Conservation (phyloP, 2,329 filamentous ascomycete species). For the Fusarium dimerum region DNA sequence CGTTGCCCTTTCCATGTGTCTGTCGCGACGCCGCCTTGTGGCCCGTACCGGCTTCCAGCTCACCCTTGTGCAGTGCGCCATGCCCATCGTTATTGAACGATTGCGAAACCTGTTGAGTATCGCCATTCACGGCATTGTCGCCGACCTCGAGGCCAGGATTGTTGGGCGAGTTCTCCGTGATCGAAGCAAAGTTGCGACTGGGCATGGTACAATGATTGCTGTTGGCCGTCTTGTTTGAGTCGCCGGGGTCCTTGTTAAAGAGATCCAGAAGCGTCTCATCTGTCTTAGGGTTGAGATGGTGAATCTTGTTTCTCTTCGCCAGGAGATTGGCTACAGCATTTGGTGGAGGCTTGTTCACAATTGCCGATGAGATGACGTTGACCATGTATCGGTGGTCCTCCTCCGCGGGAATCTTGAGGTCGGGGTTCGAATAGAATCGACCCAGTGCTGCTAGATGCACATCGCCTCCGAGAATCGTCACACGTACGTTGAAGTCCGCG, state of each 20-base stretch:
- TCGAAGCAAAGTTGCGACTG: constrained; percentile 88
- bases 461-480: constrained; percentile 92
- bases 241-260: constrained; percentile 86
- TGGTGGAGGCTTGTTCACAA: constrained; percentile 92
- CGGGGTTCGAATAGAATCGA: constrained; percentile 90
- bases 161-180: constrained; percentile 81
- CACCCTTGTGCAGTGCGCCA: constrained; percentile 71
- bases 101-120: constrained; percentile 16
- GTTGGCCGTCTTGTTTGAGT: constrained; percentile 67
- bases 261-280: constrained; percentile 94
- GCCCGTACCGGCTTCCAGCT: constrained; percentile 73
- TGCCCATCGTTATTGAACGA: constrained; percentile 64
- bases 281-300: constrained; percentile 69
- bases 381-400: constrained; percentile 92
- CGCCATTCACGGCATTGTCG: constrained; percentile 22
- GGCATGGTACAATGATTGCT: constrained; percentile 89
- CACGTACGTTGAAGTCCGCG: constrained; percentile 81
- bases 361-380: constrained; percentile 91
- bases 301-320: constrained; percentile 83
- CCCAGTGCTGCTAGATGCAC: constrained; percentile 91
- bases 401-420: constrained; percentile 73
- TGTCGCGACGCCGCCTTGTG: constrained; percentile 70
- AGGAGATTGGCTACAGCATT: constrained; percentile 86
- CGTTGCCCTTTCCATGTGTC: constrained; percentile 55
- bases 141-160: constrained; percentile 33